Evolutionary conservation across 2,329 filamentous ascomycete genomes (phyloP).

Genomic region (Penicillium sp.): DNA sequence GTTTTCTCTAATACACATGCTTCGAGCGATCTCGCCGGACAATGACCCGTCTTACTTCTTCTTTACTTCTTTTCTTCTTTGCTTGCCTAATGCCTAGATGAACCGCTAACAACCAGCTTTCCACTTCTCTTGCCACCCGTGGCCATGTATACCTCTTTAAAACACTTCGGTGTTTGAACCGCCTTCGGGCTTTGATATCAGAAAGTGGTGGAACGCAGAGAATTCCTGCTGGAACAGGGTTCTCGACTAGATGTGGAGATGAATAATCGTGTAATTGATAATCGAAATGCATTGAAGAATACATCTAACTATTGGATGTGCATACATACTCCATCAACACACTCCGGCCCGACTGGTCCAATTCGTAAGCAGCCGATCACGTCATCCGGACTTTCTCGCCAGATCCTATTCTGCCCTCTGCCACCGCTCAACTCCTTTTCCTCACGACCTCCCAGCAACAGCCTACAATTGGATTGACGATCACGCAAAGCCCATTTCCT

Average conservation of each 20-base stretch:
- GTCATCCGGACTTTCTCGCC: constrained; percentile 25
- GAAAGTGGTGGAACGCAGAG: constrained; percentile 3
- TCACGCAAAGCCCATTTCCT: constrained; percentile 3
- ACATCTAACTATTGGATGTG: background rate
- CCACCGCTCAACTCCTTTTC: constrained; percentile 22
- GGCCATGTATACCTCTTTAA: background rate
- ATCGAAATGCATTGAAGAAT: background rate
- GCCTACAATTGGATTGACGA: constrained; percentile 14
- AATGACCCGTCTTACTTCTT: background rate
- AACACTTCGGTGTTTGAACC: background rate
- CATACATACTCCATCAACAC: too few species aligned
- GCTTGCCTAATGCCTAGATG: background rate
- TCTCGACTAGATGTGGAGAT: background rate
- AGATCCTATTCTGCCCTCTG: constrained; percentile 16
- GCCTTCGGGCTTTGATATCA: background rate
- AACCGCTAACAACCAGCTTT: background rate
- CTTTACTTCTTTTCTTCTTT: background rate
- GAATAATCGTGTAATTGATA: constrained; percentile 3
- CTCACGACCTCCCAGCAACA: constrained; percentile 19
- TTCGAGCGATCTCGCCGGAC: background rate
- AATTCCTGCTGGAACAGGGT: background rate
- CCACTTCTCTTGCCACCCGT: background rate
- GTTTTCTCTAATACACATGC: background rate
- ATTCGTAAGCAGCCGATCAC: constrained; percentile 42
- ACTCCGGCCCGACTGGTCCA: constrained; percentile 17